These are phyloP conservation scores for Geotrichum cucujoidarum DNA, from an alignment of 1,139 yeast species.

Conservation along the genomic window DNA sequence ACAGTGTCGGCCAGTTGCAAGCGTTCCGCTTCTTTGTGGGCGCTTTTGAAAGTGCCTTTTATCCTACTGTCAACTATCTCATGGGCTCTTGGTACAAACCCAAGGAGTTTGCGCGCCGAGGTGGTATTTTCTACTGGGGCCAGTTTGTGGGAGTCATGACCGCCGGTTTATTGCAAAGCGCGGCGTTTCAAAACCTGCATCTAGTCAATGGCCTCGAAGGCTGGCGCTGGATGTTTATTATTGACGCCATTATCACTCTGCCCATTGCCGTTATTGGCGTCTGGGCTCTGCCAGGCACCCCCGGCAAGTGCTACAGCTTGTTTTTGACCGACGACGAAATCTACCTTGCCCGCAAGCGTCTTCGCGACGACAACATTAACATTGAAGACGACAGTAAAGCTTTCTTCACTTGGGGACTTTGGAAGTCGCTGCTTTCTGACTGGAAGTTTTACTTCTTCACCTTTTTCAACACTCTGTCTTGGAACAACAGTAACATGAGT, in stretches of 20 bases:
- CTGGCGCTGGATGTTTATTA: conserved; percentile 72
- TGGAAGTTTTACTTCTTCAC: conserved; percentile 48
- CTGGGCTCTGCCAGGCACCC: conserved; percentile 65
- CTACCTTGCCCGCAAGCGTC: conserved; percentile 52
- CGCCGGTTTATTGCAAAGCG: conserved; percentile 61
- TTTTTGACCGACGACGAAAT: conserved; percentile 61
- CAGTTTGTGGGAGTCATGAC: conserved; percentile 58
- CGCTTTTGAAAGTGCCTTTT: conserved; percentile 57
- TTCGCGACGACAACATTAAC: conserved; percentile 11
- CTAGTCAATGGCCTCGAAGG: conserved; percentile 50
- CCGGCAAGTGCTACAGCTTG: conserved; percentile 46
- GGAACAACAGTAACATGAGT: conserved; percentile 53
- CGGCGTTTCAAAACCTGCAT: conserved; percentile 46
- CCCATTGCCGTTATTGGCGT: conserved; percentile 60
- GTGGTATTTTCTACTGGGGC: conserved; percentile 57
- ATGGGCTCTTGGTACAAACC: conserved; percentile 61
- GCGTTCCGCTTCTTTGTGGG: conserved; percentile 60
- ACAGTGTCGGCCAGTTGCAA: conserved; percentile 46
- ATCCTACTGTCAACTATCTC: conserved; percentile 55
- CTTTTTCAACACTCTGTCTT: conserved; percentile 52
- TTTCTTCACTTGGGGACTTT: conserved; percentile 32
- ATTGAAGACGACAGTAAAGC: conserved; percentile 11
- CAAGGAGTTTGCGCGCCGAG: conserved; percentile 55
- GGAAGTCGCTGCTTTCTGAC: conserved; percentile 45
- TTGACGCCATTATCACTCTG: conserved; percentile 59